A percentile compares a stretch with the other conserved stretches of the same genome.
Evolutionary conservation across 129 eudicot species (phyloP).

Genomic region (Lactuca saligna): DNA sequence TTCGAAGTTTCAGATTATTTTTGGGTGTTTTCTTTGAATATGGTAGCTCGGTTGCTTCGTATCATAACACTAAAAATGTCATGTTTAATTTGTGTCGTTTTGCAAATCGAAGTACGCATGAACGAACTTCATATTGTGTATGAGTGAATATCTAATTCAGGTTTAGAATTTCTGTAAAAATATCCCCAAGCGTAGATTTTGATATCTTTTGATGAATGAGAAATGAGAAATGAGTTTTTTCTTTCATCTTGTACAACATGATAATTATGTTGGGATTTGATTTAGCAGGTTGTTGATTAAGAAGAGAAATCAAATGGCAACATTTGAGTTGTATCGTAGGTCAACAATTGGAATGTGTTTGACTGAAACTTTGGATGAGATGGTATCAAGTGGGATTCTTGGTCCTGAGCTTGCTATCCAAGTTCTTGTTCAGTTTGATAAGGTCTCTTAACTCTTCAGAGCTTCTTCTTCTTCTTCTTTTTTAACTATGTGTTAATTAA

Average conservation of each 20-base stretch:
- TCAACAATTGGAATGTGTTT: constrained; percentile 97
- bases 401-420: constrained; percentile 91
- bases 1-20: neutral
- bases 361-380: constrained; percentile 93
- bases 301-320: constrained; percentile 54
- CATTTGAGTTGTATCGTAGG: constrained; percentile 88
- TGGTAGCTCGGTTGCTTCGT: neutral
- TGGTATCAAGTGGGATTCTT: constrained; percentile 72
- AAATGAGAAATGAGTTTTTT: neutral
- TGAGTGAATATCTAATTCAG: constrained; percentile 1
- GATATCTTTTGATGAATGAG: neutral
- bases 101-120: neutral
- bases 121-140: neutral
- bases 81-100: neutral
- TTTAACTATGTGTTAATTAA: constrained; percentile 5
- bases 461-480: neutral
- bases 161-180: neutral
- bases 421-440: constrained; percentile 96
- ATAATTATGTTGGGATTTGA: neutral
- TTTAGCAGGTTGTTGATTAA: constrained; percentile 22
- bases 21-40: neutral
- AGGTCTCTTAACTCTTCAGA: constrained; percentile 41
- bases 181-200: neutral
- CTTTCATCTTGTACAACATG: neutral
- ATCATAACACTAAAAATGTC: neutral